Base-by-base conservation (phyloP, 345 rosid genomes). In the Gossypium sturtianum region DNA sequence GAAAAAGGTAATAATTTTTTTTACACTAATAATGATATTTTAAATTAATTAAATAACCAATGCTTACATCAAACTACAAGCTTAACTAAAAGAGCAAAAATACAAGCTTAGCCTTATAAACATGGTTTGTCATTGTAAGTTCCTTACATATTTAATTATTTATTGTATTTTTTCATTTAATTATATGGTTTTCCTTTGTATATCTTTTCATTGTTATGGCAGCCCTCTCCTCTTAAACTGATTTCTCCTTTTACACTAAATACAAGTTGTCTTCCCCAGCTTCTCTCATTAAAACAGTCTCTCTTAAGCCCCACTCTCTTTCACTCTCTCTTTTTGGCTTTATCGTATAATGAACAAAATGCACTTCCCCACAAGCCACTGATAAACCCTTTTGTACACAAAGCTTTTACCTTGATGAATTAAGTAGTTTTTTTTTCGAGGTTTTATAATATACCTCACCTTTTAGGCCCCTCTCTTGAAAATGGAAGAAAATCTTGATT, bases 401-500 rank as follows among this genome's bases (percentile, higher is more conserved):
- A 17, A 72, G 54, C 81, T 85, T 81, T 79, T 38, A 75, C 72
- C 67, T 81, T 81, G 82, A 60, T 77, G 79, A 77, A 22, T 75
- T 76, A 41, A 57, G n/a, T 56, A 38, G 62, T 76, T 73, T 73
- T 41, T 66, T 25, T 73, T 69, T 17, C 58, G 22, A 19, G 69
- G 29, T 76, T 81, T 68, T 75, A 41, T 51, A 17, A 49, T 56
- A 34, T 19, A 22, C 23, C 49, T 64, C 25, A 74, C 70, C 51
- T 9, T 76, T 74, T 44, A 43, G 67, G 73, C 73, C 76, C 9
- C 22, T 4, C 58, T 48, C 79, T 73, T 27, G 61, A 66, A 75
- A 75, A 90, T 87, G 93, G 89, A 86, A 76, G 78, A 86, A 13
- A 87, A 84, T 83, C 83, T 83, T 62, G 84, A 82, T 45, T 77